A percentile compares a stretch with the other conserved stretches of the same genome.
Conservation (phyloP, 2,329 filamentous ascomycete species). For the Graphilbum ipis-grandicollis region DNA sequence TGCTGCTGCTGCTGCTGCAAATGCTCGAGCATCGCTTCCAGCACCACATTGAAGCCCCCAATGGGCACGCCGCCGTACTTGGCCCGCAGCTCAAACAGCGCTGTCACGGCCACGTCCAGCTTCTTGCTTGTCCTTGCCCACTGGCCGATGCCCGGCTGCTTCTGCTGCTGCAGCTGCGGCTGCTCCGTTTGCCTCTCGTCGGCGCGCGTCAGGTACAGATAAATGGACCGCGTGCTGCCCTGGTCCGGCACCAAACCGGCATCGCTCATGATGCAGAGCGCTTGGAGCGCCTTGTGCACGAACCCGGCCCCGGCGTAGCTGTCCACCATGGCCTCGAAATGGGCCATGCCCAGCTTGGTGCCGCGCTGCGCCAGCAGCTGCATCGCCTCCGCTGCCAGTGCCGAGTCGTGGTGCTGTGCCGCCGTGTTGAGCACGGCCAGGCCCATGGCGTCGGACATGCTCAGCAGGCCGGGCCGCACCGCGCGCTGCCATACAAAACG, state of each 20-base stretch:
- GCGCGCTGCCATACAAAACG: conserved; percentile 49
- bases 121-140: conserved; percentile 8
- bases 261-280: conserved; percentile 57
- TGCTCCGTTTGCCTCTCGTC: neutral
- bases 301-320: conserved; percentile 46
- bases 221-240: conserved; percentile 47
- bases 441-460: conserved; percentile 18
- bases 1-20: neutral
- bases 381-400: conserved; percentile 55
- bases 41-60: conserved; percentile 22
- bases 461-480: conserved; percentile 33
- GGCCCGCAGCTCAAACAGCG: conserved; percentile 34
- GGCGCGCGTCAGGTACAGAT: conserved; percentile 25
- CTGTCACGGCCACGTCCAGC: conserved; percentile 30
- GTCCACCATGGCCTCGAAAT: conserved; percentile 68
- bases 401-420: conserved; percentile 46
- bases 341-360: conserved; percentile 41
- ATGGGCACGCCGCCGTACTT: conserved; percentile 16
- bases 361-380: conserved; percentile 41
- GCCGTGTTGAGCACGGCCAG: conserved; percentile 54
- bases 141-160: no score
- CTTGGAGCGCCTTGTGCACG: conserved; percentile 46
- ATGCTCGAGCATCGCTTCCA: conserved; percentile 17
- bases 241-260: conserved; percentile 39
- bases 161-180: no score